phyloP scores from a whole-genome alignment of 441 rosid genomes.

The Hypseocharis bilobata region DNA sequence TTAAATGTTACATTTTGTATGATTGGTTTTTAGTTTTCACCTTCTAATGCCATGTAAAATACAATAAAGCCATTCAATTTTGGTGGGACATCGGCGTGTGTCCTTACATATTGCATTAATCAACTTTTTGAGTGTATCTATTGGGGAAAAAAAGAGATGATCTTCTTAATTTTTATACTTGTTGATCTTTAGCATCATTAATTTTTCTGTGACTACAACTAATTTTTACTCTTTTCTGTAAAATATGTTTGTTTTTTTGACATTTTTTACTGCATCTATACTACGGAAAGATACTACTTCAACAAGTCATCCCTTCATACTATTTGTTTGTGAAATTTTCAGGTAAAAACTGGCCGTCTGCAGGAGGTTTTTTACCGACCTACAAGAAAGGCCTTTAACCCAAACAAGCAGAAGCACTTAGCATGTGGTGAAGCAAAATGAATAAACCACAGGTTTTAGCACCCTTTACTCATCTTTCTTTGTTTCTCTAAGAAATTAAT shows the following conservation, averaged over 20 bases:
- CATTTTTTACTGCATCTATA: no score
- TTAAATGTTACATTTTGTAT: background rate
- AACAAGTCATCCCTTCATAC: background rate
- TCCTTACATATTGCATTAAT: background rate
- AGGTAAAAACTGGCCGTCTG: background rate
- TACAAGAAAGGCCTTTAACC: background rate
- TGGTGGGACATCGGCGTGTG: background rate
- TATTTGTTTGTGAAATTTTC: background rate
- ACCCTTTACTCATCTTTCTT: background rate
- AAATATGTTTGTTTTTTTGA: no score
- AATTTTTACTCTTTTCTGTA: background rate
- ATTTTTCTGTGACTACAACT: no score
- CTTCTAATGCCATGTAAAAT: no score
- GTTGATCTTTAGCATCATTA: no score
- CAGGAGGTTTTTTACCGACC: no score
- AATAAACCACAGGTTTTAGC: background rate
- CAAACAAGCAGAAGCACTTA: background rate
- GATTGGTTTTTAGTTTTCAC: no score
- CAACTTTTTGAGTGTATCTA: background rate
- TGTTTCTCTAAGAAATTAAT: background rate
- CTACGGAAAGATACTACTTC: no score
- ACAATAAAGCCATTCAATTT: background rate
- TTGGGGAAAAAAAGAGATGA: no score
- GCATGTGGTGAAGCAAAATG: constrained; percentile 5
- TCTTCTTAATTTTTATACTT: no score